Evolutionary conservation across 169 alveolate species (phyloP).

Genomic region (Eimeria sp.): DNA sequence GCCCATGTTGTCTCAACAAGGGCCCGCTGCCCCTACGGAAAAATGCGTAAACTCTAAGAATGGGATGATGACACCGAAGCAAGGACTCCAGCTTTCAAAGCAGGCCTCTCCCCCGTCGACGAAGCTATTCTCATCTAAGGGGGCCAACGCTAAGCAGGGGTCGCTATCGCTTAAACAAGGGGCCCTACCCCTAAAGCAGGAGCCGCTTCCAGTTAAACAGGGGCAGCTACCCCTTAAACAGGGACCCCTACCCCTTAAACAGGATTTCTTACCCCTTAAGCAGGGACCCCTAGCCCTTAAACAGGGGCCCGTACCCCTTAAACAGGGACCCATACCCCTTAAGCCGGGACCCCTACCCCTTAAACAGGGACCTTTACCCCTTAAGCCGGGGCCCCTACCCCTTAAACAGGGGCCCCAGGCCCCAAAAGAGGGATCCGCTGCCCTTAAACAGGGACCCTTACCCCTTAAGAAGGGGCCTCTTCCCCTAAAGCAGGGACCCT

Average conservation of each 20-base stretch:
- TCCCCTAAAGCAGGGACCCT: not conserved
- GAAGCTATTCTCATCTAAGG: not conserved
- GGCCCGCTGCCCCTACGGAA: not conserved
- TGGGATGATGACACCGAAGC: not conserved
- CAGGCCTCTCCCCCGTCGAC: not conserved
- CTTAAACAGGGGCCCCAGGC: not conserved
- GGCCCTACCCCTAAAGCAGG: not conserved
- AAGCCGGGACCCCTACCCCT: not conserved
- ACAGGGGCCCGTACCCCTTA: not conserved
- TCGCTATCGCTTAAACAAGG: not conserved
- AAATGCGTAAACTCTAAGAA: not conserved
- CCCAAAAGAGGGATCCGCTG: not conserved
- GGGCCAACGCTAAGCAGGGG: not conserved
- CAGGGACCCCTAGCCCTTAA: not conserved
- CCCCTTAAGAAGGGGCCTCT: not conserved
- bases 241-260: not conserved
- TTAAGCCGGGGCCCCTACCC: not conserved
- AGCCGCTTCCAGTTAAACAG: not conserved
- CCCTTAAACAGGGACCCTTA: not conserved
- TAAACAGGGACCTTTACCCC: not conserved
- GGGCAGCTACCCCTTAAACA: not conserved
- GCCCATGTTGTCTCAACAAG: not conserved
- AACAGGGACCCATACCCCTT: not conserved
- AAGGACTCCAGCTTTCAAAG: not conserved
- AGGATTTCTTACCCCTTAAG: not conserved